Evolutionary conservation across 768 basidiomycete species (phyloP), one percentile per base, ranked within the genome.

Genomic region (Steccherinum ochraceum): DNA sequence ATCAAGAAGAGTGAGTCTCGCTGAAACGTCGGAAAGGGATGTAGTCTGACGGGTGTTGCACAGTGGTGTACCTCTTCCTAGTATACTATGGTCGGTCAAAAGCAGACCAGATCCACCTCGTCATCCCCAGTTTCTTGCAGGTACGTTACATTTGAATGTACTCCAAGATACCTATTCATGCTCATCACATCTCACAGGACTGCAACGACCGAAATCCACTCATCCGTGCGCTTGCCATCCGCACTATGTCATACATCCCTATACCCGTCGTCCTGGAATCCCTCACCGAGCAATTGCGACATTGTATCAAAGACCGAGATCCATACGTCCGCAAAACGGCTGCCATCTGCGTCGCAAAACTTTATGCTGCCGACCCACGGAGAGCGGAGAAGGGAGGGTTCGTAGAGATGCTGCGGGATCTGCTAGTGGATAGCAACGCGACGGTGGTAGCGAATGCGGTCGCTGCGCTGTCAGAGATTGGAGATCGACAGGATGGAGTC

Each of bases 251-350:
- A 5, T 97, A 96, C 64, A 98, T 99, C 60, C 92, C 93, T 27
- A 86, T 96, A 20, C 88, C 93, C 7, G 75, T 84, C 46, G 91
- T 97, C 54, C 85, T 86, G 12, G 86, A 90, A 50, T 80, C 89
- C 1, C 76, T 99, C 30, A 74, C 84, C 40, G 96, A 98, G 52
- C 95, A 93, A 48, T 73, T 99, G 24, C 81, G 92, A 53, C 93
- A 96, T 66, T 89, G 88, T 55, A 75, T 98, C 40, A 89, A 92
- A 61, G 96, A 99, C 66, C 77, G 84, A 13, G 95, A 99, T 67
- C 93, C 96, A 18, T 99, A 99, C 67, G 96, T 99, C 13, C 86
- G 96, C 54, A 99, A 99, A 73, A 99, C 96, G 3, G 93, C 95
- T 18, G 94, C 95, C 1, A 93, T 98, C 23, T 96, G 93, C 60